Conservation (phyloP, 495 filamentous ascomycete genomes). For the Podospora sp. region DNA sequence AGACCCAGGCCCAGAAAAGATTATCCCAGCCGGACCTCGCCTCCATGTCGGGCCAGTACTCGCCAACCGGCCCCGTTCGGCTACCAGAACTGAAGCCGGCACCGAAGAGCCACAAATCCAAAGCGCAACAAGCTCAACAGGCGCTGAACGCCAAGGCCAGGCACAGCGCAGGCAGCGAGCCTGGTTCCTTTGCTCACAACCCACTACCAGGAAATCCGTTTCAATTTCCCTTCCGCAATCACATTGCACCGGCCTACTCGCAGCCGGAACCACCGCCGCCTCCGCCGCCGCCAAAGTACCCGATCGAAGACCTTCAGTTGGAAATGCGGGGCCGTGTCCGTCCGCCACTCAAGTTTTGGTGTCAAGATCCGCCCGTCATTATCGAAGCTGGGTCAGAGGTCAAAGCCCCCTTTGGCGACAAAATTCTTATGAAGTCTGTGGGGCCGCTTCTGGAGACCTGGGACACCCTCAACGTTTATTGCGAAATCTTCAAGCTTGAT, state of each 20-base stretch:
- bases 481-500: constrained; percentile 87
- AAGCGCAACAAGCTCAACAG: constrained; percentile 44
- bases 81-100: constrained; percentile 81
- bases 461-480: constrained; percentile 96
- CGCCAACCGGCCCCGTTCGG: constrained; percentile 48
- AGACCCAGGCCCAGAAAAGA: constrained; percentile 67
- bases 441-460: constrained; percentile 84
- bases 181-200: constrained; percentile 39
- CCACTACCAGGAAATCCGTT: constrained; percentile 47
- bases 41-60: constrained; percentile 35
- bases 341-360: constrained; percentile 77
- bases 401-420: constrained; percentile 44
- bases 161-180: constrained; percentile 41
- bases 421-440: constrained; percentile 76
- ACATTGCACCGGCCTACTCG: constrained; percentile 32
- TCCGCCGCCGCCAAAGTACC: constrained; percentile 85
- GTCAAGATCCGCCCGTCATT: constrained; percentile 55
- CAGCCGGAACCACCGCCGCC: constrained; percentile 62
- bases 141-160: constrained; percentile 40
- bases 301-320: constrained; percentile 90
- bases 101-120: constrained; percentile 74
- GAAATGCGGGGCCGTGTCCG: constrained; percentile 62
- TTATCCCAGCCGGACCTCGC: constrained; percentile 52
- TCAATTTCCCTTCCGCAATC: constrained; percentile 46
- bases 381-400: constrained; percentile 30